Percentiles rank a stretch among this genome's conserved stretches.
Evolutionary conservation across 306 rosid species (phyloP).

Genomic region (Cucurbita pepo): DNA sequence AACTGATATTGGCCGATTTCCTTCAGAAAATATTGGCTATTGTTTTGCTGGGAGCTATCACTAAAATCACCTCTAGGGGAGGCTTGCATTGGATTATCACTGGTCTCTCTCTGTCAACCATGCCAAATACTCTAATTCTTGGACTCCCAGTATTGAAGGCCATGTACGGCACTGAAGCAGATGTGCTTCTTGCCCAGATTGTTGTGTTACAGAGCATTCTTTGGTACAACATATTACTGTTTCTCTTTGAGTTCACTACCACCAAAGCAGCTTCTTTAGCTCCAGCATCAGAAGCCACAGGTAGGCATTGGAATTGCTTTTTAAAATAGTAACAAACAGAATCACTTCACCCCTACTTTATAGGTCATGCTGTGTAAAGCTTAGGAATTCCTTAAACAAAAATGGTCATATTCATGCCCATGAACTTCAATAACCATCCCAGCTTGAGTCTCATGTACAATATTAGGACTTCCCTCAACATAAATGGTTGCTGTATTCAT

Average conservation of each 20-base stretch:
- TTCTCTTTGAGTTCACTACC: constrained; percentile 66
- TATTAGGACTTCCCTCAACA: background rate
- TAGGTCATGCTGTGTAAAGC: background rate
- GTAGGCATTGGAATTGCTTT: constrained; percentile 20
- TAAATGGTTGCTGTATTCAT: background rate
- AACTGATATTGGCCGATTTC: constrained; percentile 46
- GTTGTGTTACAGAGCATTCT: constrained; percentile 76
- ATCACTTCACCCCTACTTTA: background rate
- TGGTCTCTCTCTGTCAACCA: constrained; percentile 71
- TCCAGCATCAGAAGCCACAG: constrained; percentile 45
- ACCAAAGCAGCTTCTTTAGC: constrained; percentile 42
- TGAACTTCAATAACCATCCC: background rate
- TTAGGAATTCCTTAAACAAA: background rate
- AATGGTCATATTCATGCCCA: background rate
- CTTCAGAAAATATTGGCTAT: constrained; percentile 59
- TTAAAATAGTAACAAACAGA: background rate
- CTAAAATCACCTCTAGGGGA: constrained; percentile 39
- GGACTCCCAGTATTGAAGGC: constrained; percentile 85
- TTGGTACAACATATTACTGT: constrained; percentile 68
- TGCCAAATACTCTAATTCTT: constrained; percentile 84
- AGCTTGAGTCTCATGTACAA: background rate
- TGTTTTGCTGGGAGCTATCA: constrained; percentile 22
- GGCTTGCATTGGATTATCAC: constrained; percentile 57
- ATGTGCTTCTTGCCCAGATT: constrained; percentile 47
- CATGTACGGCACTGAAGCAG: constrained; percentile 64